A percentile compares a stretch with the other conserved stretches of the same genome.
Evolutionary conservation across 768 basidiomycete genomes (phyloP).

Genomic region (Hericium alpestre): DNA sequence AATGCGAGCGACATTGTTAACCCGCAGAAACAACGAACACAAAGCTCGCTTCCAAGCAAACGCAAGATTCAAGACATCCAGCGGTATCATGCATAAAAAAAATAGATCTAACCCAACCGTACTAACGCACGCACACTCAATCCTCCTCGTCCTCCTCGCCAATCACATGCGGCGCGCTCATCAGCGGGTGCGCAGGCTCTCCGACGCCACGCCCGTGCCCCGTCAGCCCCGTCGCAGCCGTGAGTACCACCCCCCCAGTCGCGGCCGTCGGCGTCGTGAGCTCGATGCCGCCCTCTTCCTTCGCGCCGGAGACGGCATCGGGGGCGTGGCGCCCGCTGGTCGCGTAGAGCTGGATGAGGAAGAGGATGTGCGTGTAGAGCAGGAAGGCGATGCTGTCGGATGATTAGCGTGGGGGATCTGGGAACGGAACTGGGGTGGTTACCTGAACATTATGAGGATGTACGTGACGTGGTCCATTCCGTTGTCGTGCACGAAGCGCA

Average conservation of each 20-base stretch:
- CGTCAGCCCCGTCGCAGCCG: slow-evolving; percentile 35
- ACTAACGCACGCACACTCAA: background rate
- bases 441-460: slow-evolving; percentile 77
- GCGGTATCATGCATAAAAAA: too few relatives aligned
- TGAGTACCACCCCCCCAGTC: slow-evolving; percentile 48
- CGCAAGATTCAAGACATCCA: too few relatives aligned
- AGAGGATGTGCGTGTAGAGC: slow-evolving; percentile 62
- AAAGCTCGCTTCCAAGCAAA: too few relatives aligned
- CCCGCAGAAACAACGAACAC: too few relatives aligned
- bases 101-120: too few relatives aligned
- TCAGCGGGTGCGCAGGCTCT: background rate
- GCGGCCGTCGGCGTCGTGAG: slow-evolving; percentile 25
- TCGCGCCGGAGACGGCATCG: slow-evolving; percentile 6
- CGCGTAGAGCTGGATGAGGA: slow-evolving; percentile 59
- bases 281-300: slow-evolving; percentile 30
- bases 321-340: slow-evolving; percentile 50
- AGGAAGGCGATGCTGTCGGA: slow-evolving; percentile 58
- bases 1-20: too few relatives aligned
- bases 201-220: slow-evolving; percentile 7
- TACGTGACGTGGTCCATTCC: slow-evolving; percentile 92
- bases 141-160: slow-evolving; percentile 32
- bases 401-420: slow-evolving; percentile 6
- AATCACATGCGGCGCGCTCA: slow-evolving; percentile 29
- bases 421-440: slow-evolving; percentile 11
- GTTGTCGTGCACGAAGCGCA: slow-evolving; percentile 52